phyloP scores from a whole-genome alignment of 805 yeast species.

The Starmerella kuoi region DNA sequence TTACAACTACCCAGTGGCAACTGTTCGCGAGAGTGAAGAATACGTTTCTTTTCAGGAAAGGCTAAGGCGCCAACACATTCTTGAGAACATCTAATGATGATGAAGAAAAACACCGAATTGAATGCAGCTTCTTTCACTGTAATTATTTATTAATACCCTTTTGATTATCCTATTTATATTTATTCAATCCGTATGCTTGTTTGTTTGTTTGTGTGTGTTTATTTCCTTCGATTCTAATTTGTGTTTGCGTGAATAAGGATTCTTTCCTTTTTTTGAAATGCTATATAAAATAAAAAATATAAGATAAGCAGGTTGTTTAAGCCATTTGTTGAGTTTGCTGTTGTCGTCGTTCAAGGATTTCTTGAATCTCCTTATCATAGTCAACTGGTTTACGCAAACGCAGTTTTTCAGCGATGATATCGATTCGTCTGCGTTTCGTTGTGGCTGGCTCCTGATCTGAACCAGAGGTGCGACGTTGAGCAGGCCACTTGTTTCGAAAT shows the following conservation, averaged over 20 bases:
- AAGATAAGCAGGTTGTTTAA: too few species aligned
- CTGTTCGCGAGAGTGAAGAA: conserved; percentile 25
- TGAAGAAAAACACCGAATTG: too few species aligned
- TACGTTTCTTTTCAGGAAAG: conserved; percentile 22
- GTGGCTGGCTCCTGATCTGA: background rate
- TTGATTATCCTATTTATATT: too few species aligned
- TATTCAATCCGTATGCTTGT: too few species aligned
- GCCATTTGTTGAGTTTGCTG: conserved; percentile 24
- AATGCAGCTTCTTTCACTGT: too few species aligned
- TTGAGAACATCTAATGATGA: background rate
- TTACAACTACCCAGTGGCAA: conserved; percentile 34
- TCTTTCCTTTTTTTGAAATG: background rate
- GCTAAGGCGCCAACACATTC: conserved; percentile 11
- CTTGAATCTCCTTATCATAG: conserved; percentile 29
- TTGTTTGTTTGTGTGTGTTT: too few species aligned
- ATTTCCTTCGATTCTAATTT: too few species aligned
- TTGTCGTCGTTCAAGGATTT: conserved; percentile 30
- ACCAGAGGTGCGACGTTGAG: conserved; percentile 13
- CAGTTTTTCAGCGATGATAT: conserved; percentile 23
- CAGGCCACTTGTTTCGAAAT: conserved; percentile 28
- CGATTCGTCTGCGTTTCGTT: conserved; percentile 18
- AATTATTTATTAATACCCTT: too few species aligned
- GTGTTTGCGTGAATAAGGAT: too few species aligned
- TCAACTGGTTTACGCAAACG: conserved; percentile 24
- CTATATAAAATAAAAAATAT: too few species aligned